A percentile compares a stretch with the other conserved stretches of the same genome.
These are phyloP conservation scores for Vitellaria paradoxa DNA, from an alignment of 179 eudicot species.

Conservation along the genomic window DNA sequence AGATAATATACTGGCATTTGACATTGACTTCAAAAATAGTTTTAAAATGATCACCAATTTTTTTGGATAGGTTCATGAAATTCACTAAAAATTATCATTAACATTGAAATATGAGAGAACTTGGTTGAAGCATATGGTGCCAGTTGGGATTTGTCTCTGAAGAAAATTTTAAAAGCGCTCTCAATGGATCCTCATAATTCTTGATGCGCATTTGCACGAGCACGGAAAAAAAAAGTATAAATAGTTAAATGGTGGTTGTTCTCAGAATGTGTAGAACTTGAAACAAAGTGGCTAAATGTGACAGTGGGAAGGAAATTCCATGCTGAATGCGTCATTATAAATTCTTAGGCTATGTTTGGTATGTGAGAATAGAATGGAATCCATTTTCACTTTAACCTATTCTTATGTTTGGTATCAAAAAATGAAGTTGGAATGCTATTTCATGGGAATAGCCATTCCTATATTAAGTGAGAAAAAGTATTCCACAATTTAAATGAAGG, in stretches of 20 bases:
- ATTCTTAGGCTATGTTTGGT: too few relatives aligned
- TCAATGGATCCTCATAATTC: background rate
- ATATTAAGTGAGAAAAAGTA: too few relatives aligned
- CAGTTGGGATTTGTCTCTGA: background rate
- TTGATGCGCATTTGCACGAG: background rate
- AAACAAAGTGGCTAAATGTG: background rate
- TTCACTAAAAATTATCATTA: background rate
- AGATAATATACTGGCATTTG: too few relatives aligned
- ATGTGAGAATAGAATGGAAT: too few relatives aligned
- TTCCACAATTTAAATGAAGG: too few relatives aligned
- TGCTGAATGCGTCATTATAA: background rate
- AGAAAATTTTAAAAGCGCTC: background rate
- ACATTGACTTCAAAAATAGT: background rate
- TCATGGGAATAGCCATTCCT: too few relatives aligned
- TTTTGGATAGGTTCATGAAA: background rate
- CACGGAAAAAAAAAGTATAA: background rate
- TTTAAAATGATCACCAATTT: background rate
- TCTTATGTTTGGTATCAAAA: too few relatives aligned
- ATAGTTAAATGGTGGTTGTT: background rate
- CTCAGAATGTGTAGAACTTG: background rate
- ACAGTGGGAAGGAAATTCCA: background rate
- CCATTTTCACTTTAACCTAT: too few relatives aligned
- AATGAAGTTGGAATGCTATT: too few relatives aligned
- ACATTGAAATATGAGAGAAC: background rate
- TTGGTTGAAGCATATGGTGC: background rate